Conservation (phyloP, 768 basidiomycete genomes). For the Russula dissimulans region DNA sequence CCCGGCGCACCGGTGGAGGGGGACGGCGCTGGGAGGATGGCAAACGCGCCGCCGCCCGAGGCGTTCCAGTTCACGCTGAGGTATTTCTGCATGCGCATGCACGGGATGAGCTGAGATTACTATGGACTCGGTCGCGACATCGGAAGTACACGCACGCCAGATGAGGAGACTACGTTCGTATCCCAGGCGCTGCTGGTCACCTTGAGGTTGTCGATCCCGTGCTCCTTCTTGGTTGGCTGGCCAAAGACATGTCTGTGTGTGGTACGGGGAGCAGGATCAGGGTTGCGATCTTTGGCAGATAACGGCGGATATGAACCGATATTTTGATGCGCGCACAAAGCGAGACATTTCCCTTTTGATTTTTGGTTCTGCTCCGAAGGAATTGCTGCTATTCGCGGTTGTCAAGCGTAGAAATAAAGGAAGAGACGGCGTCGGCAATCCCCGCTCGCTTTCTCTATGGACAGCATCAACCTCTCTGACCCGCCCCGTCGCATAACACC, state of each 20-base stretch:
- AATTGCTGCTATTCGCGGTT: background rate
- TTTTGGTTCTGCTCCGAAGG: background rate
- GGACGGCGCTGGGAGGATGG: slow-evolving; percentile 80
- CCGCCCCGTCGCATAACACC: slow-evolving; percentile 15
- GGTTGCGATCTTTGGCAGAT: slow-evolving; percentile 2
- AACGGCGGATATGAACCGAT: slow-evolving; percentile 45
- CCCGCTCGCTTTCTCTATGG: slow-evolving; percentile 5
- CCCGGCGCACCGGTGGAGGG: slow-evolving; percentile 46
- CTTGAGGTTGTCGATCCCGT: slow-evolving; percentile 74
- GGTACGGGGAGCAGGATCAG: background rate
- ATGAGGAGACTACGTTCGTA: slow-evolving; percentile 84
- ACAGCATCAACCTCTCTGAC: slow-evolving; percentile 21
- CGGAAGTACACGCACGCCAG: slow-evolving; percentile 44
- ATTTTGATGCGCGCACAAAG: slow-evolving; percentile 80
- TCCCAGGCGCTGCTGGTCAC: slow-evolving; percentile 91
- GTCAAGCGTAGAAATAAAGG: background rate
- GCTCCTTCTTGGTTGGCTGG: slow-evolving; percentile 77
- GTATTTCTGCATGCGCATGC: slow-evolving; percentile 34
- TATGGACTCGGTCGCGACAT: background rate
- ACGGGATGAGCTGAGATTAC: background rate
- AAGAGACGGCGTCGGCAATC: background rate
- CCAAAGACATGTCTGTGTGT: slow-evolving; percentile 78
- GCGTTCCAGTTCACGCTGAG: slow-evolving; percentile 92
- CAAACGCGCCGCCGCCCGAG: slow-evolving; percentile 89
- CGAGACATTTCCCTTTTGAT: slow-evolving; percentile 51